Conservation (phyloP, 2,329 filamentous ascomycete species). For the Trichoderma brevicompactum region DNA sequence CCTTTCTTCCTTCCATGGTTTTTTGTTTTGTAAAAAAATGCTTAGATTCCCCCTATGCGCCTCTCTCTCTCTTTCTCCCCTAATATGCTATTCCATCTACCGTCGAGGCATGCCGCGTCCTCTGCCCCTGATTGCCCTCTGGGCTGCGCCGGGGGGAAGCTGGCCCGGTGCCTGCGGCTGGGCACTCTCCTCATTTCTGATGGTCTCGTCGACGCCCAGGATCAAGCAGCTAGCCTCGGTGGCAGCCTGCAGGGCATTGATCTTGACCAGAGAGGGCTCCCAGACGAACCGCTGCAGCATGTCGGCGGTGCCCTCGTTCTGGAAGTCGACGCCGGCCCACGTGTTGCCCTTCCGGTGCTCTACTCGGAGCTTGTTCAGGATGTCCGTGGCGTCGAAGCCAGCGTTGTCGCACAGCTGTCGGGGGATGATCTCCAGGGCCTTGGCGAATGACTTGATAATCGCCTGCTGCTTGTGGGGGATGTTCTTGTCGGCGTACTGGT, state of each 20-base stretch:
- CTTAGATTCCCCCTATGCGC: slow-evolving; percentile 11
- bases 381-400: slow-evolving; percentile 97
- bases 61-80: slow-evolving; percentile 5
- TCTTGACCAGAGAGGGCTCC: slow-evolving; percentile 95
- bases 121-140: slow-evolving; percentile 81
- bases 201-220: slow-evolving; percentile 95
- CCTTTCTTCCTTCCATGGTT: slow-evolving; percentile 15
- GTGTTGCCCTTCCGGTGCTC: slow-evolving; percentile 92
- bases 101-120: slow-evolving; percentile 89
- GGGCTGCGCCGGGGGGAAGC: slow-evolving; percentile 81
- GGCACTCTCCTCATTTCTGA: slow-evolving; percentile 94
- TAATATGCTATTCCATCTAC: slow-evolving; percentile 46
- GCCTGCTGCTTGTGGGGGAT: slow-evolving; percentile 94
- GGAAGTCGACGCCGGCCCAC: slow-evolving; percentile 97
- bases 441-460: slow-evolving; percentile 97
- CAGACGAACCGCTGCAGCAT: slow-evolving; percentile 97
- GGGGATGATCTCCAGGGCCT: slow-evolving; percentile 94
- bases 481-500: slow-evolving; percentile 89
- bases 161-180: slow-evolving; percentile 79
- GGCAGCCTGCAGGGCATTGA: slow-evolving; percentile 95
- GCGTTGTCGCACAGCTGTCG: slow-evolving; percentile 98
- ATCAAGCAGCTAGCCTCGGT: slow-evolving; percentile 96
- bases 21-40: slow-evolving; percentile 46
- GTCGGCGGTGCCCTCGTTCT: slow-evolving; percentile 87
- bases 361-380: slow-evolving; percentile 92